Evolutionary conservation across 1,284 basidiomycete species (phyloP).

Genomic region (Ustilago vetiveriae): DNA sequence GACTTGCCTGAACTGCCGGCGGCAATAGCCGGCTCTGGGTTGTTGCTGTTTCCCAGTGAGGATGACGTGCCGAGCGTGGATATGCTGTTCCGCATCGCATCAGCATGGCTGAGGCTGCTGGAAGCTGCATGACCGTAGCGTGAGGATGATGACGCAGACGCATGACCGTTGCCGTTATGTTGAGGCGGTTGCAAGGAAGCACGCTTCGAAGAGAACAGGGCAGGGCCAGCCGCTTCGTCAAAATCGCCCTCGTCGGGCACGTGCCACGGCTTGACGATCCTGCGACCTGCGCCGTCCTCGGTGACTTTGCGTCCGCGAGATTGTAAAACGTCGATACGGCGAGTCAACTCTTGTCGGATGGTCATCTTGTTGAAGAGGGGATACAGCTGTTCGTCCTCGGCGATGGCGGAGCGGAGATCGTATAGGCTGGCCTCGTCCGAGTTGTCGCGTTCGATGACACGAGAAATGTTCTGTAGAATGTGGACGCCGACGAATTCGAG

Average conservation of each 20-base stretch:
- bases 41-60: conserved; percentile 21
- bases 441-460: conserved; percentile 63
- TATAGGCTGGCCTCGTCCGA: conserved; percentile 57
- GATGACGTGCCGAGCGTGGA: conserved; percentile 25
- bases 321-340: conserved; percentile 30
- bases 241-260: conserved; percentile 52
- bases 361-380: conserved; percentile 45
- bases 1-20: conserved; percentile 7
- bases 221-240: conserved; percentile 51
- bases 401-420: conserved; percentile 56
- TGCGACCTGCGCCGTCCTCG: conserved; percentile 13
- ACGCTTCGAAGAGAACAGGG: conserved; percentile 38
- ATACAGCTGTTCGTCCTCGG: conserved; percentile 55
- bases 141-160: conserved; percentile 12
- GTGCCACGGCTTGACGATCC: conserved; percentile 50
- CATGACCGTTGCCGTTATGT: conserved; percentile 6
- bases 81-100: conserved; percentile 23
- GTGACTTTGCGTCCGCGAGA: conserved; percentile 21
- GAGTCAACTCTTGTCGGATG: conserved; percentile 38
- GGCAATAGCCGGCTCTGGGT: background rate
- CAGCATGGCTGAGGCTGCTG: conserved; percentile 20
- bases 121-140: conserved; percentile 22
- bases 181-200: conserved; percentile 22
- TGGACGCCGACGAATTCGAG: conserved; percentile 59
- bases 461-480: conserved; percentile 54